Base-by-base conservation (phyloP, 164 flowering plant species). In the Liquidambar formosana region DNA sequence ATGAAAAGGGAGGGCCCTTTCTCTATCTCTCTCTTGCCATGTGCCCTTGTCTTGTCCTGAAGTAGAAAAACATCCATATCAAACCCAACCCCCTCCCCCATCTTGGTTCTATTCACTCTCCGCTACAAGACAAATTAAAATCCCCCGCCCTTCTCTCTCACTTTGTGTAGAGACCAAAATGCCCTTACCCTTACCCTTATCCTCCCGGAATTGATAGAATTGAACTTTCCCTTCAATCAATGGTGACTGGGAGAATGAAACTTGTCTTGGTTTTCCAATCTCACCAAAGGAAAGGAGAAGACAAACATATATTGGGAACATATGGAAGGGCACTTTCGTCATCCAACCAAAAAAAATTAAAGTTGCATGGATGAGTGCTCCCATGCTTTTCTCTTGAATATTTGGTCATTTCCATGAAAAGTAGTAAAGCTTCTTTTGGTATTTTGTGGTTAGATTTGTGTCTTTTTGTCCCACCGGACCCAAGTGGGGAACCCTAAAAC, bases 21-120 rank as follows among this genome's bases (percentile, higher is more conserved):
- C 64, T 16, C 41, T 33, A 2, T 33, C 41, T 43, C 64, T 61
- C 64, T 65, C 71, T 65, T 54, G 51, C 83, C 89, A 84, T 86
- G 88, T 84, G 85, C 77, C 58, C 68, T 43, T 84, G 88, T 86
- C 83, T 80, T 82, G 87, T 86, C 87, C 67, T 83, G 77, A 73
- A 77, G 84, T 78, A 81, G 88, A 77, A 81, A 85, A 73, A 77
- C 83, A 82, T 84, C 83, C 33, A 71, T 48, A 71, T 85, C 87
- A 79, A 67, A 81, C 84, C 78, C 41, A 27, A 19, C 48, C 47
- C 8, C 10, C 25, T 22, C 25, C 73, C 63, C 58, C 27, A 12
- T 47, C 54, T 47, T 58, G 5, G 11, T 18, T 43, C 63, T 63
- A 1, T 14, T 77, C 62, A n/a, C 43, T 25, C 52, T 45, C 19